phyloP scores from a whole-genome alignment of 352 stramenopile species.

The Pelagophyceae sp. region DNA sequence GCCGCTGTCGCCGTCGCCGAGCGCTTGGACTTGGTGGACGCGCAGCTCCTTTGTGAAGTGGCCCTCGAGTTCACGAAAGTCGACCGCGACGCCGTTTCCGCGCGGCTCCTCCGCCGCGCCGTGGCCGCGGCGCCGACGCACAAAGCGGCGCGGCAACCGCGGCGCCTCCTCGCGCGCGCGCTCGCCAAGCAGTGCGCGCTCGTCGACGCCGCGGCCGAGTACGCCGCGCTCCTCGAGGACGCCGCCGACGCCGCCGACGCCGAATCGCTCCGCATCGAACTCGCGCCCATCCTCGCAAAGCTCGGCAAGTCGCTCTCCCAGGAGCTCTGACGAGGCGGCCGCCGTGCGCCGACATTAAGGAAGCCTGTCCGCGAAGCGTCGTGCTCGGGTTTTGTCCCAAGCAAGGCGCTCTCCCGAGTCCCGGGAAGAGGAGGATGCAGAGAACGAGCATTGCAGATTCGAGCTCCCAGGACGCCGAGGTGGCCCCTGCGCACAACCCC shows the following conservation, averaged over 20 bases:
- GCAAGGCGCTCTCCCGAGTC: too few relatives aligned
- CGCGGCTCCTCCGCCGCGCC: background rate
- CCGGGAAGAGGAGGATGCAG: too few relatives aligned
- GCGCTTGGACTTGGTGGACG: background rate
- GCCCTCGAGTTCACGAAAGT: background rate
- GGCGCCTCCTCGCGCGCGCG: background rate
- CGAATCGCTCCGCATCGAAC: background rate
- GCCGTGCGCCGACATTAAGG: too few relatives aligned
- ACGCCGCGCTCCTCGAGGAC: background rate
- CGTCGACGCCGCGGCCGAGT: constrained; percentile 8
- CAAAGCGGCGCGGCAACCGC: background rate
- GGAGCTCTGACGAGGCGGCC: too few relatives aligned
- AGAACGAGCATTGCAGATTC: too few relatives aligned
- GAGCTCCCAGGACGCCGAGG: too few relatives aligned
- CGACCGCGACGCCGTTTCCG: background rate
- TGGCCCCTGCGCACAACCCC: too few relatives aligned
- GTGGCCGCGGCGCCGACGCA: background rate
- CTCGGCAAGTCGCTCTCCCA: too few relatives aligned
- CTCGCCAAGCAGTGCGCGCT: background rate
- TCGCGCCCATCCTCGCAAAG: background rate
- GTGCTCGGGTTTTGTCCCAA: too few relatives aligned
- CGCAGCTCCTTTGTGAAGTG: background rate
- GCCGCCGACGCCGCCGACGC: background rate
- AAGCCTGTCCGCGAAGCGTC: too few relatives aligned
- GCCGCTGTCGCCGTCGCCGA: background rate